Evolutionary conservation across 2,329 filamentous ascomycete species (phyloP), one percentile per base, ranked within the genome.

Genomic region (Allantophomopsis cytisporea): DNA sequence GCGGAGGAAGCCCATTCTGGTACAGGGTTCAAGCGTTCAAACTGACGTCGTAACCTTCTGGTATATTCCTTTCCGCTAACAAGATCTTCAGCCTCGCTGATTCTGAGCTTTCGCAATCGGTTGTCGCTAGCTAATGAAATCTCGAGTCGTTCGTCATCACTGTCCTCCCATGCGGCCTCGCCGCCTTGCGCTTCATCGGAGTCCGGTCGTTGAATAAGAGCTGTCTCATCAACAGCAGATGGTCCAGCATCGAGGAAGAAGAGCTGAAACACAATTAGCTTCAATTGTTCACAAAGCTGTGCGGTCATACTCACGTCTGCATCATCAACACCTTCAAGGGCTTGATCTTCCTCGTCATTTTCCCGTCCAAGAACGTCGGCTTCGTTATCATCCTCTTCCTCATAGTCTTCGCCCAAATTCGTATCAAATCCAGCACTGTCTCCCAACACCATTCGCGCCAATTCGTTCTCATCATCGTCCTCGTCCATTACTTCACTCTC

Each of bases 361-460:
- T 48, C 35, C 18, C 37, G 35, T 36, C 44, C 50, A 30, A 52
- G 51, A 40, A 48, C 38, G 8, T 39, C 38, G n/a, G 41, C 44
- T n/a, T 43, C 39, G 4, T 45, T 46, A 7, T 37, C 43, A 30
- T 52, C 47, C 32, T 58, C 36, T 16, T 52, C 53, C 53, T 63
- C 62, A 47, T 81, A 82, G 60, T 59, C 63, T 53, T 63, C 62
- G 47, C 81, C 82, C 38, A 96, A 64, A 33, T 80, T 80, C 41
- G 80, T 69, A 42, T 79, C 73, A 58, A 96, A 96, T 28, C 80
- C 83, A n/a, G 75, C 72, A 36, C 80, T 77, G 60, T 94, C 83
- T 40, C 91, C 91, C 45, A 98, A 83, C 3, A 98, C 83, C 45
- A 95, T 65, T 47, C 79, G 76, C 63, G 95, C 89, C 21, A 95